These are phyloP conservation scores for Gossypium mustelinum DNA, from an alignment of 345 rosid genomes.

Conservation along the genomic window DNA sequence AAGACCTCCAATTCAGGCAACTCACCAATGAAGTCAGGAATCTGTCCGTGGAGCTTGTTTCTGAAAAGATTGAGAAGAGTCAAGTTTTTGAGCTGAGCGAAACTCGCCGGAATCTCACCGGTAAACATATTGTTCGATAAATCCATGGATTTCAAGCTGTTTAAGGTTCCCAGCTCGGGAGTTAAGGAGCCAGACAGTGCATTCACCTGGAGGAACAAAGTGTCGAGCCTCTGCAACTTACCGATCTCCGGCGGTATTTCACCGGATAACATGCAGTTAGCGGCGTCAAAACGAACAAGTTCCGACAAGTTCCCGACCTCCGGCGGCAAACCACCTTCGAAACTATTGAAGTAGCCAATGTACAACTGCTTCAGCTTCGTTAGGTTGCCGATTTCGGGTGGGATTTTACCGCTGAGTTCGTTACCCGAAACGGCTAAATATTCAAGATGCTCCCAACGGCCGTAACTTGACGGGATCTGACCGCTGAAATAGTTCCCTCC, in stretches of 20 bases:
- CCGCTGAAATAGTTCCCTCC: conserved; percentile 84
- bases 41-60: conserved; percentile 74
- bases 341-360: conserved; percentile 75
- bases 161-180: conserved; percentile 54
- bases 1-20: conserved; percentile 72
- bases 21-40: conserved; percentile 75
- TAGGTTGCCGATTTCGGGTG: conserved; percentile 73
- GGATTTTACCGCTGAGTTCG: conserved; percentile 65
- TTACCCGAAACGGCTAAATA: conserved; percentile 79
- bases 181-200: conserved; percentile 56
- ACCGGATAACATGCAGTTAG: conserved; percentile 60
- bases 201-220: conserved; percentile 83
- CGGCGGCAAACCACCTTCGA: conserved; percentile 55
- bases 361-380: conserved; percentile 58
- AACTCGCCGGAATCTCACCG: conserved; percentile 71
- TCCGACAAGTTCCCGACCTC: conserved; percentile 76
- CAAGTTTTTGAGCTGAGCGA: conserved; percentile 56
- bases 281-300: conserved; percentile 62
- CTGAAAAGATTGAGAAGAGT: conserved; percentile 73
- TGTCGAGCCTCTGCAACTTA: conserved; percentile 64
- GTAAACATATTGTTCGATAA: conserved; percentile 72
- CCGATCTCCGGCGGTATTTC: conserved; percentile 63
- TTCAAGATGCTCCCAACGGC: conserved; percentile 63
- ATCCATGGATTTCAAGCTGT: conserved; percentile 81
- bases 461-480: conserved; percentile 61